These are phyloP conservation scores for Rhynchospora breviuscula DNA, from an alignment of 176 grass and related monocot species.

Conservation along the genomic window DNA sequence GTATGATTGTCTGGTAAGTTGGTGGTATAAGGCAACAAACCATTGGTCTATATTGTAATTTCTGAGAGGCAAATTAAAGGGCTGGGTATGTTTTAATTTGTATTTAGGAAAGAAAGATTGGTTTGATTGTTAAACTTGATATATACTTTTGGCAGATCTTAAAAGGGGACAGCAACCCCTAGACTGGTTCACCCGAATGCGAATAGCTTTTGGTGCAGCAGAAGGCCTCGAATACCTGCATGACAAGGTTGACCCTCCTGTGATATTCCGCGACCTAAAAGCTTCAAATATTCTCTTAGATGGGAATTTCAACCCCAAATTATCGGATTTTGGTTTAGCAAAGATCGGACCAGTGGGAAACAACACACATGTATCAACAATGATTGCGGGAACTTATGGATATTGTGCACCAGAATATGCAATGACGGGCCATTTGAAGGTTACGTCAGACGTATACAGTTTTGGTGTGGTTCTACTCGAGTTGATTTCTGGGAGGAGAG, in stretches of 20 bases:
- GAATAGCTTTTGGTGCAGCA: constrained; percentile 69
- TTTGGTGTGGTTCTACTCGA: constrained; percentile 89
- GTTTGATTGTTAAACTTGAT: background rate
- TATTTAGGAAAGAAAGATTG: background rate
- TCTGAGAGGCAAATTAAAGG: background rate
- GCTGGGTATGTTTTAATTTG: background rate
- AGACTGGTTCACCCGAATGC: constrained; percentile 85
- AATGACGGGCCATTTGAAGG: constrained; percentile 54
- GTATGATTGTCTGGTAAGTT: background rate
- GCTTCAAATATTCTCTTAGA: constrained; percentile 76
- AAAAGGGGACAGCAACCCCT: constrained; percentile 41
- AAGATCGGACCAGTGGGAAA: constrained; percentile 50
- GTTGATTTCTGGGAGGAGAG: constrained; percentile 78
- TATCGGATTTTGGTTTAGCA: constrained; percentile 84
- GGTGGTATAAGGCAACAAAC: background rate
- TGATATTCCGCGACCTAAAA: constrained; percentile 89
- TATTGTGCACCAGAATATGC: constrained; percentile 76
- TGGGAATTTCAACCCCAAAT: constrained; percentile 52
- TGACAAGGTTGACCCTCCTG: constrained; percentile 72
- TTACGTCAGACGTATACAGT: constrained; percentile 91
- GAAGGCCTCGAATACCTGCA: constrained; percentile 91
- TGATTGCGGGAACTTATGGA: constrained; percentile 79
- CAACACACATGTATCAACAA: constrained; percentile 51
- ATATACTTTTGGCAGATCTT: constrained; percentile 30
- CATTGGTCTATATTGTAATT: background rate